These are phyloP conservation scores for Ulmus americana DNA, from an alignment of 331 rosid genomes.

Conservation along the genomic window DNA sequence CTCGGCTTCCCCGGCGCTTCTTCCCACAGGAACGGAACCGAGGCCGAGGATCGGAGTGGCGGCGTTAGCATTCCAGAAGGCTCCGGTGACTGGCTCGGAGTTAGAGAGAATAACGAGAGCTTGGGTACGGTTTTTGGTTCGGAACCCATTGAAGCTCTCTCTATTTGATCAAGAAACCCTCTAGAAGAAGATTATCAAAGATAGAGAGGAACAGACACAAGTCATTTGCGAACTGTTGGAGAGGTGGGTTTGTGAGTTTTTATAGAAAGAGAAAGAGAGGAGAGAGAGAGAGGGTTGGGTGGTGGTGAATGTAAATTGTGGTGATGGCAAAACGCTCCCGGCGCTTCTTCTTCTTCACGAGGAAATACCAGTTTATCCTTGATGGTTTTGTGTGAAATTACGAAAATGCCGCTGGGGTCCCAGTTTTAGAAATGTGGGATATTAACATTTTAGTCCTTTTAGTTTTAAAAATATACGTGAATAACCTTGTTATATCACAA, in stretches of 20 bases:
- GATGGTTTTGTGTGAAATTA: background rate
- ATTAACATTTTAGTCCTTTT: too few relatives aligned
- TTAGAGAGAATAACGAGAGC: constrained; percentile 46
- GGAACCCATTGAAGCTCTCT: background rate
- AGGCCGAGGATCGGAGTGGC: constrained; percentile 34
- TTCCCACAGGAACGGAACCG: constrained; percentile 87
- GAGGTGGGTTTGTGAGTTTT: constrained; percentile 15
- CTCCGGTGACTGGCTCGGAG: constrained; percentile 29
- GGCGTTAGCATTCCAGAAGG: constrained; percentile 40
- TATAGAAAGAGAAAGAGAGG: constrained; percentile 23
- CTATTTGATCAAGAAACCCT: too few relatives aligned
- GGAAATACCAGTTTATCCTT: constrained; percentile 25
- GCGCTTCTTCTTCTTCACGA: constrained; percentile 64
- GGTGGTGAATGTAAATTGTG: constrained; percentile 37
- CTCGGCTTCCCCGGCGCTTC: constrained; percentile 93
- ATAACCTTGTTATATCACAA: too few relatives aligned
- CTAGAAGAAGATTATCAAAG: background rate
- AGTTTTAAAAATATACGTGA: too few relatives aligned
- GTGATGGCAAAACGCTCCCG: constrained; percentile 39
- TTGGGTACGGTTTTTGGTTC: constrained; percentile 20
- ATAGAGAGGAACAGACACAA: background rate
- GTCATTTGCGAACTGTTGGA: constrained; percentile 7
- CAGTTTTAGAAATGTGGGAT: too few relatives aligned
- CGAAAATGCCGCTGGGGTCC: constrained; percentile 9
- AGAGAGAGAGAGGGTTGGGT: background rate